Evolutionary conservation across 352 stramenopile species (phyloP).

Genomic region (Peronospora tabacina): DNA sequence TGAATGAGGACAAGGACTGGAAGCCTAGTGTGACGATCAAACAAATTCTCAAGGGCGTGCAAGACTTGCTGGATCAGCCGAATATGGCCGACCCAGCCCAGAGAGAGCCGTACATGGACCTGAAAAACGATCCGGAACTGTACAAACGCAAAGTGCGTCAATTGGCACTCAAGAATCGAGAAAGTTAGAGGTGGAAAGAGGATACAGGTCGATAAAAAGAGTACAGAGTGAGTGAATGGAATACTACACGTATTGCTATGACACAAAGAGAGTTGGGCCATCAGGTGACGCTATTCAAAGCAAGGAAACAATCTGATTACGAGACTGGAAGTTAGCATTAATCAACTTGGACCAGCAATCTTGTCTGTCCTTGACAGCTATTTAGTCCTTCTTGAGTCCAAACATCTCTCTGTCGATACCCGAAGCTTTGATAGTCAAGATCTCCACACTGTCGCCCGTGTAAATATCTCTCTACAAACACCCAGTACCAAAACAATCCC

Average conservation of each 20-base stretch:
- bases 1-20: slow-evolving; percentile 99
- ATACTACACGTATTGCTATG: slow-evolving; percentile 4
- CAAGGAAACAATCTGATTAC: neutral
- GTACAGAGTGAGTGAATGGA: neutral
- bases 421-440: slow-evolving; percentile 93
- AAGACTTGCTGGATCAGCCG: slow-evolving; percentile 82
- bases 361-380: neutral
- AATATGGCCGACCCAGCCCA: slow-evolving; percentile 87
- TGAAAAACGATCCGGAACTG: slow-evolving; percentile 85
- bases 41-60: slow-evolving; percentile 97
- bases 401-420: slow-evolving; percentile 90
- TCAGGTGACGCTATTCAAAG: slow-evolving; percentile 10
- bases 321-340: too few relatives aligned
- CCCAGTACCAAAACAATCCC: neutral
- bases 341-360: too few relatives aligned
- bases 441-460: slow-evolving; percentile 96
- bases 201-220: neutral
- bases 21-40: slow-evolving; percentile 96
- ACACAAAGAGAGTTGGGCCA: slow-evolving; percentile 2
- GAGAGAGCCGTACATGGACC: slow-evolving; percentile 81
- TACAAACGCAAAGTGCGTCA: slow-evolving; percentile 84
- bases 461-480: slow-evolving; percentile 94
- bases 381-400: slow-evolving; percentile 93
- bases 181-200: slow-evolving; percentile 37
- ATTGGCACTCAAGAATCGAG: slow-evolving; percentile 78